Percentiles rank a stretch among this genome's conserved stretches.
phyloP scores from a whole-genome alignment of 495 filamentous ascomycete species.

The Penicillium dipodomyicola region DNA sequence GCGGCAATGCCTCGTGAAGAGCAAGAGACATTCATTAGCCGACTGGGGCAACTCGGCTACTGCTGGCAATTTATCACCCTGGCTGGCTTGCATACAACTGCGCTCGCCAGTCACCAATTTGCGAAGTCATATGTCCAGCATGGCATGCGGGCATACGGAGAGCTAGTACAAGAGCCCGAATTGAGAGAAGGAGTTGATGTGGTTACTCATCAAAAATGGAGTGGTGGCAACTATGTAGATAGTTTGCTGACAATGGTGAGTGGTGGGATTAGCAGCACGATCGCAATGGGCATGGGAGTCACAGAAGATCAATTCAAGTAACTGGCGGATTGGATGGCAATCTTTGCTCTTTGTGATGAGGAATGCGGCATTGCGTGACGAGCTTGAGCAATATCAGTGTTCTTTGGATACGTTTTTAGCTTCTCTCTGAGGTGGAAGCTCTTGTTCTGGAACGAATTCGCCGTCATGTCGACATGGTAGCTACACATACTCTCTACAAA shows the following conservation, averaged over 20 bases:
- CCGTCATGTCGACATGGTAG: too few species aligned
- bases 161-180: conserved; percentile 95
- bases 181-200: conserved; percentile 88
- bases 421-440: too few species aligned
- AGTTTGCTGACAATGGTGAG: conserved; percentile 95
- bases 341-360: too few species aligned
- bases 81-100: conserved; percentile 93
- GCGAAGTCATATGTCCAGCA: conserved; percentile 73
- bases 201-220: conserved; percentile 98
- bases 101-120: conserved; percentile 84
- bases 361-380: too few species aligned
- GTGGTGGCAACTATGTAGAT: conserved; percentile 89
- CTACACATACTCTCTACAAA: too few species aligned
- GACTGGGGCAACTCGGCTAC: conserved; percentile 84
- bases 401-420: too few species aligned
- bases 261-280: conserved; percentile 84
- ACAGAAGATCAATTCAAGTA: conserved; percentile 94
- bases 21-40: conserved; percentile 94
- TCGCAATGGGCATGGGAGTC: conserved; percentile 95
- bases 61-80: conserved; percentile 99
- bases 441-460: too few species aligned
- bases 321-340: too few species aligned
- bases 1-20: conserved; percentile 87
- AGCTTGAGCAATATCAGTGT: too few species aligned
- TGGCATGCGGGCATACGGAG: conserved; percentile 96